Base-by-base conservation (phyloP, 2,329 filamentous ascomycete species). In the Stemphylium beticola region DNA sequence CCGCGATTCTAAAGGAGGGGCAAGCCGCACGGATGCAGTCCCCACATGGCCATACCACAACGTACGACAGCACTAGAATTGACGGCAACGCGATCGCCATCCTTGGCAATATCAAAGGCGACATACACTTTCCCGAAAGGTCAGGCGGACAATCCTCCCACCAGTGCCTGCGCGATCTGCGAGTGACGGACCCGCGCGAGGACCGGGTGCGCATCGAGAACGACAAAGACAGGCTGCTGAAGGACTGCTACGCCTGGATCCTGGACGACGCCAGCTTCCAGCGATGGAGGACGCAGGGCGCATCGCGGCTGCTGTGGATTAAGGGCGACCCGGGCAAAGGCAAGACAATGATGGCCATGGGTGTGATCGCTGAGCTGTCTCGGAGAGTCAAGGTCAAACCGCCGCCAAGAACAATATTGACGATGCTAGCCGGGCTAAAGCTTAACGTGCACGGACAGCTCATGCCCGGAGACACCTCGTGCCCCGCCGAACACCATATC, bases 341-440 rank as follows among this genome's bases (percentile, higher is more conserved):
- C n/a, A n/a, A 77, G 60, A 71, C 61, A 50, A 57, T 40, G 57
- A 24, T 62, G 58, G 33, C 34, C 24, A 64, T 76, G 44, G 61
- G 69, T 47, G 32, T 34, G 5, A 40, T 57, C 15, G 43, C 6
- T 32, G 49, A 57, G 49, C 29, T 42, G 2, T 32, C 26, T 22
- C 24, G 18, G n/a, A n/a, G 4, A 18, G 5, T 17, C 15, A 14
- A 18, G 5, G 15, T 18, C 11, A 7, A 33, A 4, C 32, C 11
- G 32, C 11, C 32, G 32, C 11, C 32, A 33, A 33, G 32, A 12
- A 33, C 32, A 14, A 33, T 33, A 12, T 7, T 12, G 12, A 37
- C 17, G 15, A 9, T 37, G 8, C 15, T 37, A 5, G 8, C 34
- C 12, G 20, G 12, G 8, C 15, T 37, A 10, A 18, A n/a, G n/a